Evolutionary conservation across 2,329 filamentous ascomycete genomes (phyloP).

Genomic region (Pyrenochaeta sp.): DNA sequence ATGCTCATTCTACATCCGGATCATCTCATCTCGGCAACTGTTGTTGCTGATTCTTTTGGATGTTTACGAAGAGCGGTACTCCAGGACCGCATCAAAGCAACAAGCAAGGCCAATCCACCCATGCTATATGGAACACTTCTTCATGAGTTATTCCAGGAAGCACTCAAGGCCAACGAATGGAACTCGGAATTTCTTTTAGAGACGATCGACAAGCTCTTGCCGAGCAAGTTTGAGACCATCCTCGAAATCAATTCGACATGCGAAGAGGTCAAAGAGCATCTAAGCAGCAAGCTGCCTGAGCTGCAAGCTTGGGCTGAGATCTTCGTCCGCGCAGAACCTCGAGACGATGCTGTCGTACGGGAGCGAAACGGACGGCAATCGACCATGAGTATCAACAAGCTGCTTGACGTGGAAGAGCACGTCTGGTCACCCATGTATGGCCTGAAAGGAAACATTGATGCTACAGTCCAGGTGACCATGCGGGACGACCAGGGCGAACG

Average conservation of each 20-base stretch:
- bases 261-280: slow-evolving; percentile 76
- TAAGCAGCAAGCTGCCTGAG: slow-evolving; percentile 83
- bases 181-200: slow-evolving; percentile 71
- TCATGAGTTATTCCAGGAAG: slow-evolving; percentile 94
- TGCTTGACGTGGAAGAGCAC: slow-evolving; percentile 96
- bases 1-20: slow-evolving; percentile 94
- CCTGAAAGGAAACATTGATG: slow-evolving; percentile 96
- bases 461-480: slow-evolving; percentile 89
- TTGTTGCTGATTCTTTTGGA: slow-evolving; percentile 94
- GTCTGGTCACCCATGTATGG: slow-evolving; percentile 99
- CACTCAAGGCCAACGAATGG: slow-evolving; percentile 84
- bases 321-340: slow-evolving; percentile 78
- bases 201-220: slow-evolving; percentile 73
- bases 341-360: slow-evolving; percentile 76
- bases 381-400: slow-evolving; percentile 86
- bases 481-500: slow-evolving; percentile 71
- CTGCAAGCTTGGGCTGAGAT: slow-evolving; percentile 82
- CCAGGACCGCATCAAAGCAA: slow-evolving; percentile 93
- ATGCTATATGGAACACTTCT: slow-evolving; percentile 93
- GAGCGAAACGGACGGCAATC: slow-evolving; percentile 80
- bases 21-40: slow-evolving; percentile 92
- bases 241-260: slow-evolving; percentile 84
- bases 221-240: slow-evolving; percentile 84
- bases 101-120: slow-evolving; percentile 78
- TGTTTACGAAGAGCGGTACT: slow-evolving; percentile 91